phyloP scores from a whole-genome alignment of 768 basidiomycete species.

The Suillus tomentosus region DNA sequence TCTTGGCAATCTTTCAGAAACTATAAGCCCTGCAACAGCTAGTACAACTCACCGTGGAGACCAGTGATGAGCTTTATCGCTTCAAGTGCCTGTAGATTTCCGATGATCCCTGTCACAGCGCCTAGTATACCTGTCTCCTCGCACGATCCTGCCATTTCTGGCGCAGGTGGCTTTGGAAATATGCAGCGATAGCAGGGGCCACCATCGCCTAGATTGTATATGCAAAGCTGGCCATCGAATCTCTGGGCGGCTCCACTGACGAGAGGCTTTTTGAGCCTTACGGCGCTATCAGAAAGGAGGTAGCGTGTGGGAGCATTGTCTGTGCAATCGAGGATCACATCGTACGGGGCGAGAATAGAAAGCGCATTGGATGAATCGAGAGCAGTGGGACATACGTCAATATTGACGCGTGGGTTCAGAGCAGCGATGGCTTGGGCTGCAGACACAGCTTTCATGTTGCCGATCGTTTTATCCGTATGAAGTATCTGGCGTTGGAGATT shows the following conservation, averaged over 20 bases:
- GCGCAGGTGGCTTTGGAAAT: conserved; percentile 79
- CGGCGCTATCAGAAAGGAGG: conserved; percentile 85
- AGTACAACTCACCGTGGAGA: conserved; percentile 53
- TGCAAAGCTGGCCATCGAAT: conserved; percentile 78
- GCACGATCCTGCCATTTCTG: conserved; percentile 69
- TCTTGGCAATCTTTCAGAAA: conserved; percentile 40
- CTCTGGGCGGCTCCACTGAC: conserved; percentile 92
- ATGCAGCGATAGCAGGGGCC: conserved; percentile 95
- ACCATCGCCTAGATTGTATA: conserved; percentile 65
- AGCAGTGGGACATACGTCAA: conserved; percentile 60
- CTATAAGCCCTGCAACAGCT: conserved; percentile 2
- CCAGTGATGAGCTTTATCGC: conserved; percentile 78
- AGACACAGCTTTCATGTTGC: conserved; percentile 79
- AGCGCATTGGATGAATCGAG: conserved; percentile 67
- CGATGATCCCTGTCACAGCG: conserved; percentile 86
- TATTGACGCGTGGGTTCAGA: conserved; percentile 56
- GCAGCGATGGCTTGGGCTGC: conserved; percentile 62
- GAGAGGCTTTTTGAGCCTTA: conserved; percentile 74
- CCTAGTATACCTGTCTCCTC: conserved; percentile 90
- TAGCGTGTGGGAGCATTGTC: conserved; percentile 94
- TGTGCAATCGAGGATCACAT: conserved; percentile 90
- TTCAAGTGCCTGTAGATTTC: conserved; percentile 87
- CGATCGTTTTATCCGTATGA: conserved; percentile 71
- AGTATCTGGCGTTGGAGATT: conserved; percentile 95
- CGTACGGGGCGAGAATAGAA: conserved; percentile 59